A percentile compares a stretch with the other conserved stretches of the same genome.
phyloP scores from a whole-genome alignment of 306 rosid genomes.

The Vigna radiata region DNA sequence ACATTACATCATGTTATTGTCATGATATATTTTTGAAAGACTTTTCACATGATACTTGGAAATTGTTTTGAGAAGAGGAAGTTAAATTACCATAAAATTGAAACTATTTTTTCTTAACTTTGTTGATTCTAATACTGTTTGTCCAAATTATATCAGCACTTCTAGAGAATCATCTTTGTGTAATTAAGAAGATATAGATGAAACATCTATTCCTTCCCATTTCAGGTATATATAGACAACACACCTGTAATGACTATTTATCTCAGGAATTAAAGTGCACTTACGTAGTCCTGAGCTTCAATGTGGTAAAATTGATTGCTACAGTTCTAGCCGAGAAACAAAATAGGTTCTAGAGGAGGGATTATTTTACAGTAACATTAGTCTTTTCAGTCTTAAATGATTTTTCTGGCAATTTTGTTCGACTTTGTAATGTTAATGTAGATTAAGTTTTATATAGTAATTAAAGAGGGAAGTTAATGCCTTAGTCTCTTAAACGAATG shows the following conservation, averaged over 20 bases:
- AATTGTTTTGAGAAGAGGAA: not conserved
- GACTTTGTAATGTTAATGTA: conserved; percentile 12
- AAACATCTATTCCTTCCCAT: not conserved
- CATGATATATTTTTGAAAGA: not conserved
- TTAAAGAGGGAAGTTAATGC: not conserved
- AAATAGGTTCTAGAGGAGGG: conserved; percentile 5
- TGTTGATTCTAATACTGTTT: not conserved
- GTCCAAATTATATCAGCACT: not conserved
- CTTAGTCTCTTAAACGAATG: conserved; percentile 31
- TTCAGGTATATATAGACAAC: not conserved
- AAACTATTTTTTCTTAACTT: not conserved
- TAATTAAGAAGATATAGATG: conserved; percentile 31
- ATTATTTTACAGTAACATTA: not conserved
- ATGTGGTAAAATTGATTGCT: not conserved
- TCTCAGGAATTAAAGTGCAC: not conserved
- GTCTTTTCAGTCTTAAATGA: not conserved
- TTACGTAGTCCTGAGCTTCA: not conserved
- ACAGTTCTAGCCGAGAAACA: not conserved
- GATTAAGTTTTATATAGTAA: conserved; percentile 14
- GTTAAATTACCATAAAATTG: no score
- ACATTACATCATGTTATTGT: not conserved
- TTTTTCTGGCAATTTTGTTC: not conserved
- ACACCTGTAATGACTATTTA: conserved; percentile 4
- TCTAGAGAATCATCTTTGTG: conserved; percentile 2
- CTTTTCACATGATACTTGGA: conserved; percentile 17